phyloP scores from a whole-genome alignment of 2,329 filamentous ascomycete species.

The Colletotrichum eleusines region DNA sequence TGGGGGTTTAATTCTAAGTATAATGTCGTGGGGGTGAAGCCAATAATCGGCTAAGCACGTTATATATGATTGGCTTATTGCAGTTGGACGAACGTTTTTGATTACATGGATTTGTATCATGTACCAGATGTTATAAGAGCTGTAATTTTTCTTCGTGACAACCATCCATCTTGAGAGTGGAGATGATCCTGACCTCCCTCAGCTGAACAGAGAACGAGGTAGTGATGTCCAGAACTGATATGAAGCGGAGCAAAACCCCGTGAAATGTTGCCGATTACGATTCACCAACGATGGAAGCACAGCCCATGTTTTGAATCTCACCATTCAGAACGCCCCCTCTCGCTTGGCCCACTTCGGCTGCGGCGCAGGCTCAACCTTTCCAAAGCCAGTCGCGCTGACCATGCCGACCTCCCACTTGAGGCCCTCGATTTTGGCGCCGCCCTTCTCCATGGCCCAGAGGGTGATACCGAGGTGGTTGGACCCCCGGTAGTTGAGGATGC shows the following conservation, averaged over 20 bases:
- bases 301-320: neutral
- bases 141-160: too few species aligned
- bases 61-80: neutral
- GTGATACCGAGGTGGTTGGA: constrained; percentile 75
- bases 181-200: neutral
- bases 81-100: too few species aligned
- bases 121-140: neutral
- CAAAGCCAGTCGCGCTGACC: constrained; percentile 60
- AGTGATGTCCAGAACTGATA: neutral
- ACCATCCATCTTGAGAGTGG: too few species aligned
- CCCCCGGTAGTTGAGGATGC: constrained; percentile 74
- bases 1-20: neutral
- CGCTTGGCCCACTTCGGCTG: constrained; percentile 58
- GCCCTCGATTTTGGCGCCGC: constrained; percentile 57
- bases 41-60: neutral
- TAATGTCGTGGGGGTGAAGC: neutral
- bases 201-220: neutral
- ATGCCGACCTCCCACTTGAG: constrained; percentile 52
- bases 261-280: too few species aligned
- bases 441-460: constrained; percentile 71
- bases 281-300: neutral
- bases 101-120: neutral
- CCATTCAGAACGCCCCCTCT: constrained; percentile 58
- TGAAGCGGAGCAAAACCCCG: too few species aligned
- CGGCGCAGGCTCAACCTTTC: constrained; percentile 54